Evolutionary conservation across 805 yeast genomes (phyloP), one percentile per base, ranked within the genome.

Genomic region (Isabelozyma gotoi): DNA sequence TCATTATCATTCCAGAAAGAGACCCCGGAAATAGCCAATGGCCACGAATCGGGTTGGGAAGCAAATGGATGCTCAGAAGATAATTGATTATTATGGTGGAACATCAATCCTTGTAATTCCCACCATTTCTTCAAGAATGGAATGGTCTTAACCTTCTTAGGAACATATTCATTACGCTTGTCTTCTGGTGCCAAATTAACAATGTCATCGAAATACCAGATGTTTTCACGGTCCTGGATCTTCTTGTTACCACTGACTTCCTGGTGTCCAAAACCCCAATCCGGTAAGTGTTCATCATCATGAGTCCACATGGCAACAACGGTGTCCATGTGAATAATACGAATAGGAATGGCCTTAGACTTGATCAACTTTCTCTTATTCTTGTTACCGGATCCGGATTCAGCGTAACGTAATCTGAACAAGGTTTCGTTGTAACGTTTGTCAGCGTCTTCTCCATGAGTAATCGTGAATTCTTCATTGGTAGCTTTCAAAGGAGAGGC

Each of bases 201-300:
- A 51, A 92, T 88, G 10, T 74, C 68, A 48, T 89, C 96, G 49
- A 91, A 70, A 37, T 60, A 58, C 99, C 99, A 94, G 17, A 75
- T 67, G 59, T 87, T 88, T 41, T 81, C 78, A 11, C 72, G 52
- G 38, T 86, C 95, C 31, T 63, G 77, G 16, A 84, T 61, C 61
- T 88, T 85, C 64, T 94, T 94, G 73, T 87, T 88, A 60, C 99
- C 99, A 62, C 94, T 89, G 46, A 94, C 90, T 69, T 94, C 99
- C 61, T 85, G 90, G 62, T 94, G 98, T 41, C 72, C 69, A 62
- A 82, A 87, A 1, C 86, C 99, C 99, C 99, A 94, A 12, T 88
- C 97, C 15, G 99, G 99, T 46, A 94, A 78, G 35, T 80, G 61
- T 45, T 78, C 82, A 57, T 88, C 96, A 55, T 84, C 77, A 57